Base-by-base conservation (phyloP, 371 early-diverging fungal species). In the Rhizopus sp. region DNA sequence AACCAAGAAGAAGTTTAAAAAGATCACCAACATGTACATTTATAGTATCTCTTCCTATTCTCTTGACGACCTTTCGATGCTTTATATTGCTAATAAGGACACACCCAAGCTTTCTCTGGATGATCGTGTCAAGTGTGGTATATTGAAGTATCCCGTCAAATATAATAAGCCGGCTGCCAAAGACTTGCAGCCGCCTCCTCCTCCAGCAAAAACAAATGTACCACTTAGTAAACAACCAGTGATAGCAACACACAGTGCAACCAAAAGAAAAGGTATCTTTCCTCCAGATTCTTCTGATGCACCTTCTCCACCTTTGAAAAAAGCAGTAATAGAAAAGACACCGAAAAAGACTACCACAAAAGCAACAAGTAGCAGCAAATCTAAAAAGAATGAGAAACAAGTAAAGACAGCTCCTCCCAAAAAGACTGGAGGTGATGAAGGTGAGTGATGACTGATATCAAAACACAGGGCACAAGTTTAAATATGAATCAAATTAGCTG, bases 71-170 rank as follows among this genome's bases (percentile, higher is more conserved):
- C 44, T 53, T 16, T 52, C 60, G 6, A 35, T 50, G 2, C 47
- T 56, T 13, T 58, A 58, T 30, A 15, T 51, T 16, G 64, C 59
- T 4, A 58, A 39, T 31, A 54, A 53, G 16, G 55, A 63, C 17
- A 41, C 40, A 1, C 50, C 59, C 7, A 42, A 50, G n/a, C 16
- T 62, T 4, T 9, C 53, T 2, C 8, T 57, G 13, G 59, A 50
- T 38, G 59, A 63, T 40, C 50, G 58, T 35, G 8, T 55, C 13
- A 38, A 50, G 39, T 58, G 55, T 42, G 64, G 64, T 15, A 39
- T 55, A 15, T 16, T 63, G 8, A 57, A 50, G 12, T 47, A 63
- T 37, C 2, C 34, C 0, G 63, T 53, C 29, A 45, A 37, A 44
- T 5, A 29, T 17, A 44, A 31, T 12, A 1, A 35, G 47, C 39